A percentile compares a stretch with the other conserved stretches of the same genome.
phyloP scores from a whole-genome alignment of 2,329 filamentous ascomycete species.

The Verticillium klebahnii region DNA sequence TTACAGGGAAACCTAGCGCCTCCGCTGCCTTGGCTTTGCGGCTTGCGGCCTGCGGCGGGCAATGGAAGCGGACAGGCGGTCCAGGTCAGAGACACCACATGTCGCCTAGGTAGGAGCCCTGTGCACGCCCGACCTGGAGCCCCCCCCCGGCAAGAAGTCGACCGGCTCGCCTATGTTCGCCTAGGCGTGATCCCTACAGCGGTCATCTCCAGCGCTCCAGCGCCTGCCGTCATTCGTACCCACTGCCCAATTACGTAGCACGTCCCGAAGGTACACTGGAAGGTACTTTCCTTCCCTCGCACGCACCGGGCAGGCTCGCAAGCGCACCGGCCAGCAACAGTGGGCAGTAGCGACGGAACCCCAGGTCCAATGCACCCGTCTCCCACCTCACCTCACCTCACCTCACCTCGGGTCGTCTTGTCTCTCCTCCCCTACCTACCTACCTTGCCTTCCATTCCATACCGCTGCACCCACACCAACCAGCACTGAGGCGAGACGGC shows the following conservation, averaged over 20 bases:
- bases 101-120: background rate
- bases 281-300: background rate
- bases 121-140: background rate
- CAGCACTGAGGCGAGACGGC: background rate
- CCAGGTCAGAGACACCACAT: background rate
- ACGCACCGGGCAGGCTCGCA: background rate
- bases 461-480: background rate
- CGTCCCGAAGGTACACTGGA: background rate
- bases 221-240: background rate
- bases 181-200: constrained; percentile 5
- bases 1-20: background rate
- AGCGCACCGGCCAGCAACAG: background rate
- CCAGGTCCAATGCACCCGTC: background rate
- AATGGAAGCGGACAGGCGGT: background rate
- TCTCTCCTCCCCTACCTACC: constrained; percentile 1
- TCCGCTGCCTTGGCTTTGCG: background rate
- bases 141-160: background rate
- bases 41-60: background rate
- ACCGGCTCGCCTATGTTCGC: background rate
- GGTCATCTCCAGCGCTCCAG: constrained; percentile 10
- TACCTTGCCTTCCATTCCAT: background rate
- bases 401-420: background rate
- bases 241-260: background rate
- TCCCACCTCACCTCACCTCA: background rate
- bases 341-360: background rate